Base-by-base conservation (phyloP, 495 filamentous ascomycete genomes). In the Amniculicola lignicola region DNA sequence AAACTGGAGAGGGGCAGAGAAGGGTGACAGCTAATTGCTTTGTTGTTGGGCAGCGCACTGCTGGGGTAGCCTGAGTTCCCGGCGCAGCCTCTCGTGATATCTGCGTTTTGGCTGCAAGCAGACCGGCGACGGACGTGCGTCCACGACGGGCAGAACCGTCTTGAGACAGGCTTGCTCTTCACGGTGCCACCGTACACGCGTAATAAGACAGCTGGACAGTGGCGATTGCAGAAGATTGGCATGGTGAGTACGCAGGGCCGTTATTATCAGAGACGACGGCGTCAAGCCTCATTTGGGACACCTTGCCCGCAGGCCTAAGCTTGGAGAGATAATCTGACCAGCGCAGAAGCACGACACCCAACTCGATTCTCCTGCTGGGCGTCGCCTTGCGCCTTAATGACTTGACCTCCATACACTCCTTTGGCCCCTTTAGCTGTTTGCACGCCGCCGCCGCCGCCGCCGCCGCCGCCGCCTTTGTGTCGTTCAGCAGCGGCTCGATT, bases 181-280 rank as follows among this genome's bases (percentile, higher is more conserved):
- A 9, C 7, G 37, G 10, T 40, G 37, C 37, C 14, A 48, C 43
- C 53, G 48, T 57, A 57, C 53, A 44, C 53, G 53, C 49, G 53
- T 35, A n/a, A n/a, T n/a, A n/a, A 23, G 52, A 12, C 43, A 41
- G 53, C 31, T 7, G 22, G 25, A 5, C 46, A 21, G 53, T 57
- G 53, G 53, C 53, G 25, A 57, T 12, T 11, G 14, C 12, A 12
- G 25, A 31, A 47, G 3, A 14, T 21, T 10, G 25, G 21, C 6
- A 4, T n/a, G 29, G 37, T 40, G 37, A 40, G 19, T 40, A 18
- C 37, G 11, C 9, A 6, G 37, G 7, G 37, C 10, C 6, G 19
- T 9, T 9, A n/a, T n/a, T 33, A 33, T 33, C 9, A n/a, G n/a
- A n/a, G 29, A n/a, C 29, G 29, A n/a, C 29, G 36, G 49, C 5